Evolutionary conservation across 1,284 basidiomycete species (phyloP).

Genomic region (Fomes fomentarius): DNA sequence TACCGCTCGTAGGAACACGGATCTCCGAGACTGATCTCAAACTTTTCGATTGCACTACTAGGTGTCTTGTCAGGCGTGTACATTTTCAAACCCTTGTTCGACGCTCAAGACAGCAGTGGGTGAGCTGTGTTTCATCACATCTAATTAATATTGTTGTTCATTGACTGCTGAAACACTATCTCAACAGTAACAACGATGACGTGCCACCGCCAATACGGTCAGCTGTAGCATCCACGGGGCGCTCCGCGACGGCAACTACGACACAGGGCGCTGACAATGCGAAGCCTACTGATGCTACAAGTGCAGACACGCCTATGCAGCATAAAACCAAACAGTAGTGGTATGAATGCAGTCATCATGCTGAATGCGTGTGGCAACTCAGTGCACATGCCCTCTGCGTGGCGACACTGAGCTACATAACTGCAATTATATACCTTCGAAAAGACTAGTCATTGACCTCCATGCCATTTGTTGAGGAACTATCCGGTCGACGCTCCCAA

Average conservation of each 20-base stretch:
- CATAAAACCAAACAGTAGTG: not conserved
- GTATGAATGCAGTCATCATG: not conserved
- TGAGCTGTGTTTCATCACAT: conserved; percentile 7
- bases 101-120: conserved; percentile 16
- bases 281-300: not conserved
- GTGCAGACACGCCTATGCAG: too few species aligned
- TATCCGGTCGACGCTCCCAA: conserved; percentile 58
- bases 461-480: conserved; percentile 28
- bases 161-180: conserved; percentile 9
- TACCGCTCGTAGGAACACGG: not conserved
- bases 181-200: not conserved
- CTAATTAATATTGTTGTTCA: not conserved
- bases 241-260: not conserved
- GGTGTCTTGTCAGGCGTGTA: conserved; percentile 67
- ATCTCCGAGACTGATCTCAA: conserved; percentile 11
- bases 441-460: conserved; percentile 22
- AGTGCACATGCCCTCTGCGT: too few species aligned
- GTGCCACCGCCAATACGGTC: not conserved
- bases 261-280: not conserved
- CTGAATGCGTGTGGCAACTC: not conserved
- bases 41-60: conserved; percentile 34
- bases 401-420: not conserved
- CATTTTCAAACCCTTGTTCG: conserved; percentile 48
- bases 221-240: conserved; percentile 3
- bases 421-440: not conserved